phyloP scores from a whole-genome alignment of 192 early-diverging fungal genomes.

The Haplosporangium gracile region DNA sequence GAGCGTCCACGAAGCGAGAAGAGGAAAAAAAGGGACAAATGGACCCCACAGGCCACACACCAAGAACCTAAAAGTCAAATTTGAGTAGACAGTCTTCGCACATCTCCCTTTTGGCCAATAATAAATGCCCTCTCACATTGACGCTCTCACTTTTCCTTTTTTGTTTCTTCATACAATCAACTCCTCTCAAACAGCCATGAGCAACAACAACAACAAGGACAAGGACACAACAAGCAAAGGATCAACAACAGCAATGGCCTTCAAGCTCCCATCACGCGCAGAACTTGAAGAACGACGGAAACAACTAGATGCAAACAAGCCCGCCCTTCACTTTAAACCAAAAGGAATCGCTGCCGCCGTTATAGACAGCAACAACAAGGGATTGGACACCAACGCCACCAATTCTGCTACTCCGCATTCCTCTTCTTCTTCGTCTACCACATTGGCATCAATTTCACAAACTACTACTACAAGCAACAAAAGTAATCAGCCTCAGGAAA shows the following conservation, averaged over 20 bases:
- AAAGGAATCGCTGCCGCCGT: slow-evolving; percentile 12
- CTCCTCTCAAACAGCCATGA: neutral
- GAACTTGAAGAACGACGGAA: slow-evolving; percentile 30
- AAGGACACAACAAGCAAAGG: neutral
- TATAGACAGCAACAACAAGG: neutral
- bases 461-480: neutral
- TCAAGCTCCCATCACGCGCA: slow-evolving; percentile 24
- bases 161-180: neutral
- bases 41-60: too few species aligned
- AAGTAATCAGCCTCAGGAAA: neutral
- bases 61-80: neutral
- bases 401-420: slow-evolving; percentile 13
- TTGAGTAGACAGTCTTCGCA: neutral
- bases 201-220: slow-evolving; percentile 5
- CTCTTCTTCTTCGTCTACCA: neutral
- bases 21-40: too few species aligned
- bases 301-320: slow-evolving; percentile 29
- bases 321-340: slow-evolving; percentile 33
- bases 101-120: too few species aligned
- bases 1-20: neutral
- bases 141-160: neutral
- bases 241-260: neutral
- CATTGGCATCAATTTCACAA: neutral
- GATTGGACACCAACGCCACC: slow-evolving; percentile 29
- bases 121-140: neutral